Evolutionary conservation across 306 rosid species (phyloP), one percentile per base, ranked within the genome.

Genomic region (Cicer pinnatifidum): DNA sequence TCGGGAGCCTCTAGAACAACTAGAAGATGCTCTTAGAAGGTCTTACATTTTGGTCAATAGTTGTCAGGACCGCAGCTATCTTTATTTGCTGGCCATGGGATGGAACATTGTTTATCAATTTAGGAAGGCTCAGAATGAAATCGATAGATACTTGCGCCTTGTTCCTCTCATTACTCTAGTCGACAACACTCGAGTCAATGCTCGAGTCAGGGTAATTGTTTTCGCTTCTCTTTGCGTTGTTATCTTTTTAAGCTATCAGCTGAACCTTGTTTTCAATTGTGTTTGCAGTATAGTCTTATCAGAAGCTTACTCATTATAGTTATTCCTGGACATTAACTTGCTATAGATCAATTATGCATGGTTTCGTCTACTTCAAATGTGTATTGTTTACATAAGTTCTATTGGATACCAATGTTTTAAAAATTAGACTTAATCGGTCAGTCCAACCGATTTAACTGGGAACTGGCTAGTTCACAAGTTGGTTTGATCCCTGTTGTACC

Each of bases 31-130:
- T 35, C 87, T 95, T 12, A 91, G 96, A 76, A 89, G 96, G 78
- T 87, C 97, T n/a, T 91, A 78, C 67, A 78, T 91, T 71, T 84
- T 95, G 88, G 91, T 95, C 67, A 83, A 90, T 54, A 95, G 97
- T 82, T 95, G 99, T 81, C 93, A 91, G 61, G 97, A 91, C 43
- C 86, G 96, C 15, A 91, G 99, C 83, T 95, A 88, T 73, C 92
- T 95, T 59, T 95, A 91, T 78, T 38, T 95, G 82, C 87, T 95
- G 10, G 99, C 99, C 65, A 95, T 95, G 99, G 99, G 99, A 0
- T 95, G 99, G 99, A 95, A 90, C 86, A 87, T 95, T 46, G 97
- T 95, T 39, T 95, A 95, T 62, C 99, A 95, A 65, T 95, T 95
- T 87, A 81, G 99, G 47, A 88, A 87, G 87, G 99, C 97, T 17